These are phyloP conservation scores for Fragaria nilgerrensis DNA, from an alignment of 306 rosid species.

Conservation along the genomic window DNA sequence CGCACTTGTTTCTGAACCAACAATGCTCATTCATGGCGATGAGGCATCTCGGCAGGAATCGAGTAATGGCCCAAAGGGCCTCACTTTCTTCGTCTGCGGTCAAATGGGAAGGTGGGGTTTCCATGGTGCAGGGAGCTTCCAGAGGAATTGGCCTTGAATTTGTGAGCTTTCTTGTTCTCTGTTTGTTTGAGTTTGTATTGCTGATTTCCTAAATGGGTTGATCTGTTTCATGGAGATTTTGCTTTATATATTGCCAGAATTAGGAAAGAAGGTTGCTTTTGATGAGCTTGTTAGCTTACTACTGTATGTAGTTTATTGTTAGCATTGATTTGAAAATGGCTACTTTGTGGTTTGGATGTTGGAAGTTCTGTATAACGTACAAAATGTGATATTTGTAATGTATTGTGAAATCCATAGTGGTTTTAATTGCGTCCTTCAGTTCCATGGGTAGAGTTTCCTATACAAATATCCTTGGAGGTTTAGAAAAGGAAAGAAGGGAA, in stretches of 20 bases:
- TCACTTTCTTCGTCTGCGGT: slow-evolving; percentile 32
- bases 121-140: slow-evolving; percentile 57
- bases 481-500: neutral
- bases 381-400: neutral
- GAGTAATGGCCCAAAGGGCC: slow-evolving; percentile 18
- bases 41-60: slow-evolving; percentile 11
- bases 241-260: neutral
- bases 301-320: neutral
- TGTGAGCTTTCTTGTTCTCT: slow-evolving; percentile 31
- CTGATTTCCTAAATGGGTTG: slow-evolving; percentile 1
- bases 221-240: neutral
- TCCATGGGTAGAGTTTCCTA: neutral
- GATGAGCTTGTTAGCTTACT: neutral
- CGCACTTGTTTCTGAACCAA: slow-evolving; percentile 18
- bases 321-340: neutral
- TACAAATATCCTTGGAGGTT: neutral
- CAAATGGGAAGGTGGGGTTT: slow-evolving; percentile 54
- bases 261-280: neutral
- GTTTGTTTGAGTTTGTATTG: neutral
- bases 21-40: slow-evolving; percentile 24
- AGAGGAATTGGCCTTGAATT: slow-evolving; percentile 59
- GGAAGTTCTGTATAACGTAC: neutral
- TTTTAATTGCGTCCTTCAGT: neutral
- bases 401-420: neutral
- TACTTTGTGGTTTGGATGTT: neutral